These are phyloP conservation scores for Alternaria consortialis DNA, from an alignment of 2,329 filamentous ascomycete genomes.

Conservation along the genomic window DNA sequence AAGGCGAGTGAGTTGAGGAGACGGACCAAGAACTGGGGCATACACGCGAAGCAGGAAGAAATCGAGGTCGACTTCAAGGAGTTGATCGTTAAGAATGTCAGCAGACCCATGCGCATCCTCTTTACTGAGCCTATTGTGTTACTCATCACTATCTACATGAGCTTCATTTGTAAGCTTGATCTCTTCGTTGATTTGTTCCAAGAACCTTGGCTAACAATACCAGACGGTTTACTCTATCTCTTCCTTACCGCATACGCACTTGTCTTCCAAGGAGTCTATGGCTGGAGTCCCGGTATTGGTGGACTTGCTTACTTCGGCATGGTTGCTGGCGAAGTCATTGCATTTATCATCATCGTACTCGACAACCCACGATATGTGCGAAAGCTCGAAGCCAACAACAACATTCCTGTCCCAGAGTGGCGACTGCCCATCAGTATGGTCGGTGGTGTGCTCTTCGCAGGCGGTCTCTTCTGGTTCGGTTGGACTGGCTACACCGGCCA, in stretches of 20 bases:
- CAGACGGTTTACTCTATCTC: slow-evolving; percentile 82
- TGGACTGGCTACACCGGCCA: slow-evolving; percentile 55
- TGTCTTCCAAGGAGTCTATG: slow-evolving; percentile 77
- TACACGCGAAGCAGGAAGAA: slow-evolving; percentile 67
- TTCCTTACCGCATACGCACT: slow-evolving; percentile 84
- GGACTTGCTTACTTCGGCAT: slow-evolving; percentile 89
- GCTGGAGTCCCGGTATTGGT: slow-evolving; percentile 72
- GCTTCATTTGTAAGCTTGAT: slow-evolving; percentile 46
- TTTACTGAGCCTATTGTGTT: slow-evolving; percentile 61
- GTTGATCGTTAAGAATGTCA: slow-evolving; percentile 62
- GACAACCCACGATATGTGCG: slow-evolving; percentile 71
- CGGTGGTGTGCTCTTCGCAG: slow-evolving; percentile 58
- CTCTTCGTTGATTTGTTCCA: neutral
- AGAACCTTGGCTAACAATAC: slow-evolving; percentile 4
- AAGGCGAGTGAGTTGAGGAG: slow-evolving; percentile 65
- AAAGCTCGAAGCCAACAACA: slow-evolving; percentile 56
- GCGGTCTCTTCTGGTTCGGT: slow-evolving; percentile 52
- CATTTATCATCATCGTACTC: slow-evolving; percentile 69
- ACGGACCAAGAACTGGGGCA: slow-evolving; percentile 67
- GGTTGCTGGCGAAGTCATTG: slow-evolving; percentile 75
- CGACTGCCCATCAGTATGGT: slow-evolving; percentile 63
- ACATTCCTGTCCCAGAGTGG: slow-evolving; percentile 66
- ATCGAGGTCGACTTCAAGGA: slow-evolving; percentile 62
- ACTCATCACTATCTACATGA: slow-evolving; percentile 58
- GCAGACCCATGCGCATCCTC: slow-evolving; percentile 59